Evolutionary conservation across 331 rosid genomes (phyloP).

Genomic region (Ulmus americana): DNA sequence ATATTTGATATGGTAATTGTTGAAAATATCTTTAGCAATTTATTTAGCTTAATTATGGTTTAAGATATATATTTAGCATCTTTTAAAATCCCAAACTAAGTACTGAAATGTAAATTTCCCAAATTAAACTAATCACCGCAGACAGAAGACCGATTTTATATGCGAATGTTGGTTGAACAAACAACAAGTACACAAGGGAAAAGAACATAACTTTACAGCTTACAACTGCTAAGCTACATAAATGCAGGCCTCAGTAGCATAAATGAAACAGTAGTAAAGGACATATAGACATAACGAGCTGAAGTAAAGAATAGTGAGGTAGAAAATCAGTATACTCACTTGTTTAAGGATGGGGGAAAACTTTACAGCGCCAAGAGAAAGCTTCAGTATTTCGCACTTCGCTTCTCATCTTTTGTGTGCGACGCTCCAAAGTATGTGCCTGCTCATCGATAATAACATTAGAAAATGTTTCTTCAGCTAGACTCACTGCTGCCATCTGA

Average conservation of each 20-base stretch:
- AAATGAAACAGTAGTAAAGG: background rate
- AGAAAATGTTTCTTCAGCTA: conserved; percentile 73
- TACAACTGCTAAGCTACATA: background rate
- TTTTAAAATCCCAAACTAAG: too few species aligned
- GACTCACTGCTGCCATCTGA: conserved; percentile 72
- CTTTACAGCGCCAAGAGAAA: conserved; percentile 62
- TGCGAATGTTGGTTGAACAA: too few species aligned
- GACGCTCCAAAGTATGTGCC: conserved; percentile 65
- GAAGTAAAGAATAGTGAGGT: background rate
- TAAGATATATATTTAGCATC: too few species aligned
- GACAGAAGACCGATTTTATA: too few species aligned
- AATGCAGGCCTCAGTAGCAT: background rate
- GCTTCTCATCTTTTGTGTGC: conserved; percentile 37
- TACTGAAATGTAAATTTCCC: too few species aligned
- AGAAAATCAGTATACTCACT: conserved; percentile 14
- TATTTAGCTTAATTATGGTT: too few species aligned
- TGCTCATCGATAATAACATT: conserved; percentile 57
- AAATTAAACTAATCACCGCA: too few species aligned
- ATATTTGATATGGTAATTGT: too few species aligned
- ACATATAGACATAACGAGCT: background rate
- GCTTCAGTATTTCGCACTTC: conserved; percentile 61
- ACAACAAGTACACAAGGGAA: too few species aligned
- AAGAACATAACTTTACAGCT: too few species aligned
- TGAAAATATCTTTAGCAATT: too few species aligned
- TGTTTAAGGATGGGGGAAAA: conserved; percentile 38